phyloP scores from a whole-genome alignment of 108 stramenopile species.

The Schizochytrium sp. region DNA sequence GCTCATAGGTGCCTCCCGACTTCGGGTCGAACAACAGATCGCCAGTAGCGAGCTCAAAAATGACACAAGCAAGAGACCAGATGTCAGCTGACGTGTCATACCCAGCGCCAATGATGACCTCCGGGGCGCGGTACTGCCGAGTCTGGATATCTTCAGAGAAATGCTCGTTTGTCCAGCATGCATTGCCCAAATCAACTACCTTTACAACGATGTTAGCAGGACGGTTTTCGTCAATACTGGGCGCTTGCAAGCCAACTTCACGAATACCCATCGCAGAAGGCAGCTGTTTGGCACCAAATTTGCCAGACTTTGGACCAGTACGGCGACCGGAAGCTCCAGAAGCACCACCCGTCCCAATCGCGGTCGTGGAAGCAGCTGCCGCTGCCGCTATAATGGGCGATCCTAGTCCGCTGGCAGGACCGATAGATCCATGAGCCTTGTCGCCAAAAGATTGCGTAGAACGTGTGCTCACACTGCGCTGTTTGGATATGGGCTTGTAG shows the following conservation, averaged over 20 bases:
- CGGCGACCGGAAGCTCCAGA: background rate
- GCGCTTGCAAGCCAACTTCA: slow-evolving; percentile 42
- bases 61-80: slow-evolving; percentile 97
- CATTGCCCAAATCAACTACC: slow-evolving; percentile 97
- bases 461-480: background rate
- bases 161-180: slow-evolving; percentile 96
- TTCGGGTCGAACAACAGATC: slow-evolving; percentile 97
- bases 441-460: slow-evolving; percentile 26
- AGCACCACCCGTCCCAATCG: background rate
- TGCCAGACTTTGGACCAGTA: slow-evolving; percentile 43
- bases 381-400: too few relatives aligned
- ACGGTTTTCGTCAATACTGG: background rate
- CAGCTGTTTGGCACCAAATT: background rate
- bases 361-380: too few relatives aligned
- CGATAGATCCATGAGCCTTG: background rate
- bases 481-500: slow-evolving; percentile 43
- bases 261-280: slow-evolving; percentile 38
- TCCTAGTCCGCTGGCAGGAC: too few relatives aligned
- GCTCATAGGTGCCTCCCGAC: slow-evolving; percentile 78
- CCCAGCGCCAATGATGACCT: slow-evolving; percentile 89
- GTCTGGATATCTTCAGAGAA: slow-evolving; percentile 99
- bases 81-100: slow-evolving; percentile 97
- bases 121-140: slow-evolving; percentile 95
- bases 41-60: slow-evolving; percentile 96
- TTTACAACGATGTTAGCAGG: slow-evolving; percentile 64